Evolutionary conservation across 352 stramenopile species (phyloP).

Genomic region (Paralagenidium karlingii): DNA sequence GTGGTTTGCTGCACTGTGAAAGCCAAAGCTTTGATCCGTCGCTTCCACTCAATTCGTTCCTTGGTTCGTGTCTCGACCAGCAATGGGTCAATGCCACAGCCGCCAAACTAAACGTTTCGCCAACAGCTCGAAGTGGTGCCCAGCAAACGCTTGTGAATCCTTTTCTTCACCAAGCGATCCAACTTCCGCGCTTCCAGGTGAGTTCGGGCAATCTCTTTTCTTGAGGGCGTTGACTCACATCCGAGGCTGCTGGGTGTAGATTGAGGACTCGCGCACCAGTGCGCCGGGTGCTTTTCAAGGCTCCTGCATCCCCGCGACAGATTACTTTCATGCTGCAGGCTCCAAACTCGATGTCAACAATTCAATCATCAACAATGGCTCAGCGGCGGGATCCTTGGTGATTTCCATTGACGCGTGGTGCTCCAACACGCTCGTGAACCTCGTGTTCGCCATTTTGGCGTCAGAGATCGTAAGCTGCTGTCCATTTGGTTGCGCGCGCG

Average conservation of each 20-base stretch:
- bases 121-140: background rate
- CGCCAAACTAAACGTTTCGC: conserved; percentile 1
- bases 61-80: conserved; percentile 25
- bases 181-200: conserved; percentile 9
- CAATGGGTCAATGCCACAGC: conserved; percentile 12
- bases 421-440: conserved; percentile 16
- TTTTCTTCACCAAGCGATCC: conserved; percentile 13
- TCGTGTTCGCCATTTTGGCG: conserved; percentile 30
- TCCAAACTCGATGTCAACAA: conserved; percentile 6
- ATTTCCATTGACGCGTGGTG: conserved; percentile 26
- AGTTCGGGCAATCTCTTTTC: background rate
- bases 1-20: no score
- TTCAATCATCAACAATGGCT: conserved; percentile 7
- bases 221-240: background rate
- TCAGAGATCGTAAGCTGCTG: conserved; percentile 19
- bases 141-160: conserved; percentile 7
- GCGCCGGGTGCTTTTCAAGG: background rate
- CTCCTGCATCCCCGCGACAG: conserved; percentile 8
- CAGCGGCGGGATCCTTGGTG: conserved; percentile 16
- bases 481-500: no score
- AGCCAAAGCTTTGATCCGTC: no score
- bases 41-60: conserved; percentile 36
- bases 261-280: conserved; percentile 2
- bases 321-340: conserved; percentile 11
- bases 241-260: conserved; percentile 8